Percentiles rank a stretch among this genome's conserved stretches.
These are phyloP conservation scores for Suhomyces prunicola DNA, from an alignment of 805 yeast species.

Conservation along the genomic window DNA sequence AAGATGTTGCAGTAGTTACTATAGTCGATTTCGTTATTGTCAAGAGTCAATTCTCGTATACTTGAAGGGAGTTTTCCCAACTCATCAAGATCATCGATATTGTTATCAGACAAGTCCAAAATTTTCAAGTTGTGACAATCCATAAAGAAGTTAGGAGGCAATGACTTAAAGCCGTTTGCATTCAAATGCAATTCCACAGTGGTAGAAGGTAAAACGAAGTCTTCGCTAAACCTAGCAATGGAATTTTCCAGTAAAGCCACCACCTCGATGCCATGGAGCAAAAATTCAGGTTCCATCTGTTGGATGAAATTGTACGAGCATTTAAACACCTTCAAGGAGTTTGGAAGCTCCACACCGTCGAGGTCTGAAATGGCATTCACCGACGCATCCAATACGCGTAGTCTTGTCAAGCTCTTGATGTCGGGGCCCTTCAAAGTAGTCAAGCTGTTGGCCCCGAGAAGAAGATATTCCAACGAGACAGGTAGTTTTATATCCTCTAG, in stretches of 20 bases:
- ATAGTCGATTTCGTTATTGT: slow-evolving; percentile 21
- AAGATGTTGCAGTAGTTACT: slow-evolving; percentile 15
- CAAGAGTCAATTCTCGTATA: slow-evolving; percentile 12
- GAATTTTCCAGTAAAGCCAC: slow-evolving; percentile 15
- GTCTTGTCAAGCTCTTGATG: slow-evolving; percentile 1
- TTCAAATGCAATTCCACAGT: slow-evolving; percentile 13
- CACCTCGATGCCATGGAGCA: slow-evolving; percentile 12
- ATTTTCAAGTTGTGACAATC: slow-evolving; percentile 7
- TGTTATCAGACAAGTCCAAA: slow-evolving; percentile 15
- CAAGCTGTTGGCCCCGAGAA: slow-evolving; percentile 14
- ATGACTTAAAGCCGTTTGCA: slow-evolving; percentile 12
- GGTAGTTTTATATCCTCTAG: slow-evolving; percentile 12
- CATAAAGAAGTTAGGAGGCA: slow-evolving; percentile 14
- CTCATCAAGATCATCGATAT: slow-evolving; percentile 22
- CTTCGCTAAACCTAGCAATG: slow-evolving; percentile 6
- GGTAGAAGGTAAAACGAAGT: slow-evolving; percentile 11
- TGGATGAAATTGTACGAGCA: slow-evolving; percentile 13
- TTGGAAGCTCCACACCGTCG: slow-evolving; percentile 10
- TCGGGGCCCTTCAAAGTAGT: slow-evolving; percentile 12
- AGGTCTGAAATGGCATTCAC: slow-evolving; percentile 12
- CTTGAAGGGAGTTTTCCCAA: slow-evolving; percentile 18
- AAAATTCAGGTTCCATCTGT: slow-evolving; percentile 2
- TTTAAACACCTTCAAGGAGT: slow-evolving; percentile 7
- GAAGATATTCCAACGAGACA: slow-evolving; percentile 8
- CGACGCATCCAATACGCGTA: slow-evolving; percentile 12